Conservation (phyloP, 2,329 filamentous ascomycete genomes). For the Fusarium virguliforme region DNA sequence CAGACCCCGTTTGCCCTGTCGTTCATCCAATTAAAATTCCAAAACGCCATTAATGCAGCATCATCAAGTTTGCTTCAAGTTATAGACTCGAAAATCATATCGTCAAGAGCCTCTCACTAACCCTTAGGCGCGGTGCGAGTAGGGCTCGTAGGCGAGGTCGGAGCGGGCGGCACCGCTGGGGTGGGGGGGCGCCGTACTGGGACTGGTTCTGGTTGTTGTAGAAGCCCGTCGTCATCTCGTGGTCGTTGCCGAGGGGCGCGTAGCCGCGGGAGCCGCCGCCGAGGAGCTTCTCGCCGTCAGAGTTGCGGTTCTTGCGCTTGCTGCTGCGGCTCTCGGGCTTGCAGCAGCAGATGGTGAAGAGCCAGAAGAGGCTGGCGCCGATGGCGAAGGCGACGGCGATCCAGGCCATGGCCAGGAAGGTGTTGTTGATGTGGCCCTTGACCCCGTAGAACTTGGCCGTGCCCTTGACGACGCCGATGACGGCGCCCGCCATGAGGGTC, state of each 20-base stretch:
- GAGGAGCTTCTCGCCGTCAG: conserved; percentile 68
- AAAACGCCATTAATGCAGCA: conserved; percentile 51
- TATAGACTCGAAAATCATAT: conserved; percentile 40
- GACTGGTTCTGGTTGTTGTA: conserved; percentile 56
- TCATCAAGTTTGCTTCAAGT: conserved; percentile 43
- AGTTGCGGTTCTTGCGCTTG: conserved; percentile 54
- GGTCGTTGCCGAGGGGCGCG: conserved; percentile 55
- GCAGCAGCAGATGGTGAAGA: conserved; percentile 87
- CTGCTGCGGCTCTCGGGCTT: conserved; percentile 64
- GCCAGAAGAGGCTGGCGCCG: conserved; percentile 88
- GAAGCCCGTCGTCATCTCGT: conserved; percentile 57
- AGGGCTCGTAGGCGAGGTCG: conserved; percentile 76
- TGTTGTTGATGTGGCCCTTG: conserved; percentile 74
- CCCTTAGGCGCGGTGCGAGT: conserved; percentile 69
- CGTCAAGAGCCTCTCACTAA: conserved; percentile 20
- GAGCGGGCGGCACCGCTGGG: conserved; percentile 61
- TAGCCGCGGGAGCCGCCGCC: conserved; percentile 61
- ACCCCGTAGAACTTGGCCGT: conserved; percentile 82
- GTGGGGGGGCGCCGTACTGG: conserved; percentile 58
- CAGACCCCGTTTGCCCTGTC: conserved; percentile 20
- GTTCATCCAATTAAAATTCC: conserved; percentile 36
- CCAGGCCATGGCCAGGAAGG: conserved; percentile 83
- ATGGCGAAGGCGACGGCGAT: conserved; percentile 84
- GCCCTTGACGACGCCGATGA: conserved; percentile 69
- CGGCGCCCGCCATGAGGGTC: conserved; percentile 80